Base-by-base conservation (phyloP, 2,329 filamentous ascomycete genomes). In the Hypoxylon sp. region DNA sequence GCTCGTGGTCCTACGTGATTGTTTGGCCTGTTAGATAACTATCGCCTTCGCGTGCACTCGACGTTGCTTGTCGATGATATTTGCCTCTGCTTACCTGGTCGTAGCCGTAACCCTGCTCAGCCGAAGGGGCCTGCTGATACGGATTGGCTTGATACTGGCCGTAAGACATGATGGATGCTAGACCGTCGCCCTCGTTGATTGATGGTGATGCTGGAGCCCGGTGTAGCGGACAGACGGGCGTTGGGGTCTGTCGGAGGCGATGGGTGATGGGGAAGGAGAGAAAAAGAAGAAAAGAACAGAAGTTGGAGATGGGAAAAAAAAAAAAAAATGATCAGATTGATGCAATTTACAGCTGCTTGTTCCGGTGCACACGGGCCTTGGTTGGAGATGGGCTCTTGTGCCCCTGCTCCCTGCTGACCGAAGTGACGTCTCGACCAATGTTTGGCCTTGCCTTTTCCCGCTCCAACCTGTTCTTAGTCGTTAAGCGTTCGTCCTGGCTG, bases 81-180 rank as follows among this genome's bases (percentile, higher is more conserved):
- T n/a, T 35, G 46, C 24, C 37, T 26, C 57, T 54, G 60, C 75
- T 76, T 72, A 81, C 80, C 78, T 76, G 74, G 38, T 65, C 67
- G 40, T 79, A 78, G 57, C 73, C 78, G 53, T 82, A 77, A 53
- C 77, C 79, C 56, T 76, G 70, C 70, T 81, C 81, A 55, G 80
- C 78, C 55, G 73, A 68, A 3, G 81, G 77, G 43, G 74, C 80
- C 70, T 83, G 79, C 60, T 82, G 78, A 72, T 90, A 90, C 33
- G 87, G 87, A 70, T 89, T 88, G 62, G 83, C 81, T 64, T 83
- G 79, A 73, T 89, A 88, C 69, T 84, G 82, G 63, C 79, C 77
- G 77, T 86, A 83, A 65, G 85, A 85, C 86, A 88, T 88, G 72
- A 56, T 73, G 72, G 53, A n/a, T 59, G 6, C 29, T 56, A 48